These are phyloP conservation scores for Lasiosphaeria hispida DNA, from an alignment of 495 filamentous ascomycete genomes.

Conservation along the genomic window DNA sequence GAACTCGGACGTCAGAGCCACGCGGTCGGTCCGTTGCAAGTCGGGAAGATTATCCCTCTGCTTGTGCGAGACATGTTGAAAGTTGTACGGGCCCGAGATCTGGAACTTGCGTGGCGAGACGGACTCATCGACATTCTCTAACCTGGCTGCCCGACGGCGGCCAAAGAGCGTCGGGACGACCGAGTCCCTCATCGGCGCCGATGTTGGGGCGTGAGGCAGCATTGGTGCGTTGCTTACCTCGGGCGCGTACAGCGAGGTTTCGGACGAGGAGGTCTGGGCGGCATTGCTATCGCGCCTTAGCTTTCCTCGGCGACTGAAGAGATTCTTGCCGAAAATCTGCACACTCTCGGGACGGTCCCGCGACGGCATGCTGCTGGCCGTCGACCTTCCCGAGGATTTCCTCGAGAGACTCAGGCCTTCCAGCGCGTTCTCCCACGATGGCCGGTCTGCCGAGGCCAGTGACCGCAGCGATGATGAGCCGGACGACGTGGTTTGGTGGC, in stretches of 20 bases:
- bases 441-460: constrained; percentile 36
- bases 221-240: constrained; percentile 31
- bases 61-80: constrained; percentile 82
- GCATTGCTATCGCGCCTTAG: constrained; percentile 38
- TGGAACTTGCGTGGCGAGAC: constrained; percentile 36
- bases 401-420: constrained; percentile 44
- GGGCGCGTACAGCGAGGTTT: constrained; percentile 39
- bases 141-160: constrained; percentile 37
- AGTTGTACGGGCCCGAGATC: constrained; percentile 85
- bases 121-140: constrained; percentile 28
- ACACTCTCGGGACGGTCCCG: constrained; percentile 52
- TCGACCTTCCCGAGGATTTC: constrained; percentile 50
- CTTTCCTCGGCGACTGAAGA: constrained; percentile 47
- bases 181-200: constrained; percentile 34
- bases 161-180: constrained; percentile 43
- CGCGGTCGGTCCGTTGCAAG: constrained; percentile 54
- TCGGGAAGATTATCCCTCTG: constrained; percentile 60
- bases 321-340: constrained; percentile 53
- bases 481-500: constrained; percentile 47
- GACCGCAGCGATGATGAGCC: constrained; percentile 47
- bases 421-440: constrained; percentile 43
- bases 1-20: constrained; percentile 65
- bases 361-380: constrained; percentile 41
- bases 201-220: constrained; percentile 17
- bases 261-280: constrained; percentile 35